These are phyloP conservation scores for Acacia melanoxylon DNA, from an alignment of 306 rosid species.

Conservation along the genomic window DNA sequence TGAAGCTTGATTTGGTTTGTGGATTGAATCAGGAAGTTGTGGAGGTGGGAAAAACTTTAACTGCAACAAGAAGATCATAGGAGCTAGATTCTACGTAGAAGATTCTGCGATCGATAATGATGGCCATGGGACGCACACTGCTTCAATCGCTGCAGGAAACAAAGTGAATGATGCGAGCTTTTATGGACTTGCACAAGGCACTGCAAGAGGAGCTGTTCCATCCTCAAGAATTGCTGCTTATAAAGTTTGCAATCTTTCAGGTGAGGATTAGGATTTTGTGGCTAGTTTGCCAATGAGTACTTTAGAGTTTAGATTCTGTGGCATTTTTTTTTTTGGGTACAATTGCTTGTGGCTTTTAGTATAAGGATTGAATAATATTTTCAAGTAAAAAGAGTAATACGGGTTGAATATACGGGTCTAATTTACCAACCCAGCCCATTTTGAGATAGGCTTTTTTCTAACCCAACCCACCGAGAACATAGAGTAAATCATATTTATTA, in stretches of 20 bases:
- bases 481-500: no score
- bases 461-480: no score
- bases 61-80: conserved; percentile 33
- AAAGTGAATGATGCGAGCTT: not conserved
- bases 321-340: no score
- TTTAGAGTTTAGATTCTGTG: no score
- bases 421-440: no score
- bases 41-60: conserved; percentile 32
- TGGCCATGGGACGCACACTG: conserved; percentile 26
- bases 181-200: conserved; percentile 21
- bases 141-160: conserved; percentile 29
- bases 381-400: no score
- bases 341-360: no score
- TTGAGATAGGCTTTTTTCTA: no score
- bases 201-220: conserved; percentile 24
- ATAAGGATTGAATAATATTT: no score
- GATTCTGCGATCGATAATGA: not conserved
- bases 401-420: no score
- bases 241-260: not conserved
- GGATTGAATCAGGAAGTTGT: not conserved
- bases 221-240: conserved; percentile 29
- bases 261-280: not conserved
- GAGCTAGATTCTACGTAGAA: not conserved
- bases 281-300: no score
- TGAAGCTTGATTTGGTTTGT: not conserved